Evolutionary conservation across 805 yeast species (phyloP).

Genomic region (Pichia exigua): DNA sequence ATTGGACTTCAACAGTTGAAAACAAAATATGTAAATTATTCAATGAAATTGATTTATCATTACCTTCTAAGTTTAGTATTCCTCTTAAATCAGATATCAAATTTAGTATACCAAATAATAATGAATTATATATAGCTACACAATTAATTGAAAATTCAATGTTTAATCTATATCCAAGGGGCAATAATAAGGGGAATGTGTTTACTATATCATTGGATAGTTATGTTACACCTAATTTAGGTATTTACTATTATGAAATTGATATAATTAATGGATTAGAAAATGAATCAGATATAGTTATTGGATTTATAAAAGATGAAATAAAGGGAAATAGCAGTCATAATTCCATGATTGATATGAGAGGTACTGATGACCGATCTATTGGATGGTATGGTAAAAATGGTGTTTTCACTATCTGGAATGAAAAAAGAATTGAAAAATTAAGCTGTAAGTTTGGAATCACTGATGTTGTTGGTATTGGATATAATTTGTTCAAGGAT

Average conservation of each 20-base stretch:
- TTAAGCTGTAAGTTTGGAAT: slow-evolving; percentile 41
- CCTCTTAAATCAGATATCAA: not conserved
- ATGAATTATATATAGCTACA: not conserved
- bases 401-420: slow-evolving; percentile 35
- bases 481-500: slow-evolving; percentile 59
- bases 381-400: slow-evolving; percentile 50
- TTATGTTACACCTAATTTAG: slow-evolving; percentile 22
- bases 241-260: slow-evolving; percentile 47
- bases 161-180: slow-evolving; percentile 8
- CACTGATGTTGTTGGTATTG: slow-evolving; percentile 75
- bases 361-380: slow-evolving; percentile 40
- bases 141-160: slow-evolving; percentile 2
- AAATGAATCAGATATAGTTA: slow-evolving; percentile 33
- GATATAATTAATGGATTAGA: slow-evolving; percentile 29
- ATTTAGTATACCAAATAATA: not conserved
- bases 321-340: not conserved
- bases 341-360: slow-evolving; percentile 28
- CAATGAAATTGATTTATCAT: not conserved
- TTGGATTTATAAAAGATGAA: slow-evolving; percentile 37
- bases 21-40: not conserved
- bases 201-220: slow-evolving; percentile 2
- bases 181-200: not conserved
- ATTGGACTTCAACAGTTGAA: slow-evolving; percentile 1
- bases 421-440: slow-evolving; percentile 29
- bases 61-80: slow-evolving; percentile 2